A percentile compares a stretch with the other conserved stretches of the same genome.
Evolutionary conservation across 371 early-diverging fungal species (phyloP).

Genomic region (Rhizopus sp.): DNA sequence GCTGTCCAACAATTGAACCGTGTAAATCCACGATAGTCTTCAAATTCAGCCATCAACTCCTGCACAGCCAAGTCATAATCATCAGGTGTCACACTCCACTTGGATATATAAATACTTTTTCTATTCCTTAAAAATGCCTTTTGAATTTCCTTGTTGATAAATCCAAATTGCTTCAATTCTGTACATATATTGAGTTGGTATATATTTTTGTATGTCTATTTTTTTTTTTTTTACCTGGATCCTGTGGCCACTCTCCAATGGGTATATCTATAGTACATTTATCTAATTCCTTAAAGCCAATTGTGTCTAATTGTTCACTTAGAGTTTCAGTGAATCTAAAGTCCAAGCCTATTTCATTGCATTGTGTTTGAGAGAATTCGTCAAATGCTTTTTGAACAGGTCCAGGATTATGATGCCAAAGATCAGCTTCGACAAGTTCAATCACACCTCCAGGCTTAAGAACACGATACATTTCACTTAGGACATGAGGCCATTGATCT

Average conservation of each 20-base stretch:
- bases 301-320: slow-evolving; percentile 18
- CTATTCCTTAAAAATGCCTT: slow-evolving; percentile 39
- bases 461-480: slow-evolving; percentile 42
- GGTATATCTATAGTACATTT: slow-evolving; percentile 43
- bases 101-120: slow-evolving; percentile 35
- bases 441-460: slow-evolving; percentile 47
- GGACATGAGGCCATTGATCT: slow-evolving; percentile 39
- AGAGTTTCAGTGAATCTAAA: slow-evolving; percentile 35
- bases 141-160: slow-evolving; percentile 51
- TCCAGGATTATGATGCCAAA: slow-evolving; percentile 50
- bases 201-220: not conserved
- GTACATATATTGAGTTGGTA: not conserved
- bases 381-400: slow-evolving; percentile 51
- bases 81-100: slow-evolving; percentile 44
- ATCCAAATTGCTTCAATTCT: slow-evolving; percentile 56
- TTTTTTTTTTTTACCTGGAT: slow-evolving; percentile 20
- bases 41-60: slow-evolving; percentile 48
- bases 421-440: slow-evolving; percentile 45
- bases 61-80: slow-evolving; percentile 50
- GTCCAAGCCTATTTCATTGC: slow-evolving; percentile 33
- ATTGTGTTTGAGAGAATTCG: slow-evolving; percentile 38
- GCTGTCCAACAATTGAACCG: slow-evolving; percentile 49
- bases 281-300: slow-evolving; percentile 30
- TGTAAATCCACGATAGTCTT: slow-evolving; percentile 48
- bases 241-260: slow-evolving; percentile 53